Evolutionary conservation across 2,329 filamentous ascomycete genomes (phyloP).

Genomic region (Elsinoe arachidis): DNA sequence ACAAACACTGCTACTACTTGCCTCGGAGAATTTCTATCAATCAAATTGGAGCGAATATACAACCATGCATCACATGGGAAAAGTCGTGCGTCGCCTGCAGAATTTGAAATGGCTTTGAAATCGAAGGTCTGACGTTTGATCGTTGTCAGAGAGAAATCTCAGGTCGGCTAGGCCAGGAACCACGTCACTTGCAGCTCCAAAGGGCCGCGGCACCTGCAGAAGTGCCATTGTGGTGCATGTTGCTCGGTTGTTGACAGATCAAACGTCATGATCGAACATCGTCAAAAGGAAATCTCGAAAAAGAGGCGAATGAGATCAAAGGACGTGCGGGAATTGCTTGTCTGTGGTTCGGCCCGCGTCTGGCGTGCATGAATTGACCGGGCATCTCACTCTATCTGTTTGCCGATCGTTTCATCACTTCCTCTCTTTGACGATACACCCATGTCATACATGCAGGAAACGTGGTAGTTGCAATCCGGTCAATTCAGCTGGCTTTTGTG

Average conservation of each 20-base stretch:
- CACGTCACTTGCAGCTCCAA: not conserved
- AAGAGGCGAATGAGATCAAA: not conserved
- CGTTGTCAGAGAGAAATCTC: not conserved
- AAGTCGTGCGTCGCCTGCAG: no score
- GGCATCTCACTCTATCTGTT: not conserved
- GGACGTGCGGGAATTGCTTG: not conserved
- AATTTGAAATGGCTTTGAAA: slow-evolving; percentile 8
- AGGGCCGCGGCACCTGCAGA: not conserved
- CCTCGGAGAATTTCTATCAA: slow-evolving; percentile 5
- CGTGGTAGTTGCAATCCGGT: no score
- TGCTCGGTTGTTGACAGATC: not conserved
- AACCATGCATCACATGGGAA: not conserved
- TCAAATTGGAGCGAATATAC: not conserved
- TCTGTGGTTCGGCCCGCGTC: not conserved
- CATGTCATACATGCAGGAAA: no score
- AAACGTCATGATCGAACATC: slow-evolving; percentile 8
- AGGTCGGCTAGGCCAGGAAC: slow-evolving; percentile 8
- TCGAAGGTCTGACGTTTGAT: not conserved
- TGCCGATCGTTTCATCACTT: not conserved
- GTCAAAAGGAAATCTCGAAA: not conserved
- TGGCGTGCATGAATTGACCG: not conserved
- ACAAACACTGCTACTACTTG: not conserved
- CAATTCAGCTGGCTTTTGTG: no score
- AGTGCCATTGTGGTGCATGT: not conserved
- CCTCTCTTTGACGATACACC: no score